Evolutionary conservation across 2,329 filamentous ascomycete genomes (phyloP).

Genomic region (Graphiopsis chlorocephala): DNA sequence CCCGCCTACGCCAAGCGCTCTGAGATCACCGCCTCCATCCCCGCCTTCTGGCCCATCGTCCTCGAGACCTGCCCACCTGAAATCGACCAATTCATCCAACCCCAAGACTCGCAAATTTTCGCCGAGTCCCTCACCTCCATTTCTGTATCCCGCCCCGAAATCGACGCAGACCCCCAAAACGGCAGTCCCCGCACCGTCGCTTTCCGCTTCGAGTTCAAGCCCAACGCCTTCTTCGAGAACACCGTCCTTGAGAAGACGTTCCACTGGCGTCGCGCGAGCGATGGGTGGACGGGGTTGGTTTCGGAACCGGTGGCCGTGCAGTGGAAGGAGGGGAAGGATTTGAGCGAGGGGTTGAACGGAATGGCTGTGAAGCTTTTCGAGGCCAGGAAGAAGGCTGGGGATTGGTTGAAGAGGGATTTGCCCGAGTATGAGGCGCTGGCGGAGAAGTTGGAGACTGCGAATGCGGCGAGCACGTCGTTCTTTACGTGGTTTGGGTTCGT

Average conservation of each 20-base stretch:
- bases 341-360: constrained; percentile 76
- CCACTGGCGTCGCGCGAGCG: constrained; percentile 70
- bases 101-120: constrained; percentile 72
- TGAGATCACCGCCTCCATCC: constrained; percentile 67
- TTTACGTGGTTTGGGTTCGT: constrained; percentile 85
- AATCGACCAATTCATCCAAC: constrained; percentile 83
- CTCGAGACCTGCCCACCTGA: constrained; percentile 82
- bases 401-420: constrained; percentile 45
- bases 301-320: constrained; percentile 84
- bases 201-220: constrained; percentile 73
- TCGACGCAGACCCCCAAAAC: constrained; percentile 48
- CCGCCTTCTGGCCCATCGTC: constrained; percentile 92
- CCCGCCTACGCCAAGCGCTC: constrained; percentile 76
- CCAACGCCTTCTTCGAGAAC: constrained; percentile 82
- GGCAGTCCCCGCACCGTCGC: constrained; percentile 79
- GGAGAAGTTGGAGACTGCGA: constrained; percentile 49
- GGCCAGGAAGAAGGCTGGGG: constrained; percentile 54
- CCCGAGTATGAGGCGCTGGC: constrained; percentile 55
- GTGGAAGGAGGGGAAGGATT: constrained; percentile 76
- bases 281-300: constrained; percentile 73
- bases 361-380: constrained; percentile 68
- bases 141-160: constrained; percentile 76
- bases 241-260: constrained; percentile 84
- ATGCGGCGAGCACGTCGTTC: constrained; percentile 62
- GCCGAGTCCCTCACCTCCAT: constrained; percentile 65